Conservation (phyloP, 179 eudicot species). For the Nepenthes alata region DNA sequence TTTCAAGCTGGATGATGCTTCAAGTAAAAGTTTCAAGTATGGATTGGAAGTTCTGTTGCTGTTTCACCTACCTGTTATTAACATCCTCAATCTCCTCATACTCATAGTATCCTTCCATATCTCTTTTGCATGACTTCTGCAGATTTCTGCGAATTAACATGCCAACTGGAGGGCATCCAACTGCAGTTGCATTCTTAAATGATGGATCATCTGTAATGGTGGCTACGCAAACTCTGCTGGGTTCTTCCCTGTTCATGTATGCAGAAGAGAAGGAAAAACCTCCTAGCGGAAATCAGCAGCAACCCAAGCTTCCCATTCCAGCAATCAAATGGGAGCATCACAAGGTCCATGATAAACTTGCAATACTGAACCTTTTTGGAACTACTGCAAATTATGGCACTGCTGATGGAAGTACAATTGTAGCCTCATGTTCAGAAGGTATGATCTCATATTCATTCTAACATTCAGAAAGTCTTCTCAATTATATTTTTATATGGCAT, state of each 20-base stretch:
- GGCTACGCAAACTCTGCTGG: constrained; percentile 59
- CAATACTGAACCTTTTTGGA: constrained; percentile 51
- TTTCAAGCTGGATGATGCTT: constrained; percentile 81
- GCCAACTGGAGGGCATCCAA: constrained; percentile 88
- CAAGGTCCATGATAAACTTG: constrained; percentile 71
- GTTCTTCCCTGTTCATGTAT: constrained; percentile 84
- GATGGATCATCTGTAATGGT: constrained; percentile 82
- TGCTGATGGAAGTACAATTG: constrained; percentile 90
- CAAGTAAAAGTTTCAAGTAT: constrained; percentile 93
- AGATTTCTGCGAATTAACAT: constrained; percentile 85
- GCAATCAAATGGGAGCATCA: constrained; percentile 83
- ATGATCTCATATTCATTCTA: neutral
- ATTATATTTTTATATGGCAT: neutral
- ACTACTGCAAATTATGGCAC: constrained; percentile 69
- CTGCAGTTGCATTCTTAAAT: constrained; percentile 61
- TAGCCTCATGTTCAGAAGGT: constrained; percentile 97
- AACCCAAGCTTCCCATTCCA: constrained; percentile 68
- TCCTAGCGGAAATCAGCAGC: constrained; percentile 48
- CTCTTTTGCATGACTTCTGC: constrained; percentile 3
- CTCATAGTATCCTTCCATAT: neutral
- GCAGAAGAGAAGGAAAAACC: constrained; percentile 65
- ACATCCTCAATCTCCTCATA: neutral
- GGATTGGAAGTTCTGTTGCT: constrained; percentile 10
- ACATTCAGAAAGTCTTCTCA: too few relatives aligned
- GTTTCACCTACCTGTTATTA: neutral